Evolutionary conservation across 2,329 filamentous ascomycete species (phyloP).

Genomic region (Volutella citrinella): DNA sequence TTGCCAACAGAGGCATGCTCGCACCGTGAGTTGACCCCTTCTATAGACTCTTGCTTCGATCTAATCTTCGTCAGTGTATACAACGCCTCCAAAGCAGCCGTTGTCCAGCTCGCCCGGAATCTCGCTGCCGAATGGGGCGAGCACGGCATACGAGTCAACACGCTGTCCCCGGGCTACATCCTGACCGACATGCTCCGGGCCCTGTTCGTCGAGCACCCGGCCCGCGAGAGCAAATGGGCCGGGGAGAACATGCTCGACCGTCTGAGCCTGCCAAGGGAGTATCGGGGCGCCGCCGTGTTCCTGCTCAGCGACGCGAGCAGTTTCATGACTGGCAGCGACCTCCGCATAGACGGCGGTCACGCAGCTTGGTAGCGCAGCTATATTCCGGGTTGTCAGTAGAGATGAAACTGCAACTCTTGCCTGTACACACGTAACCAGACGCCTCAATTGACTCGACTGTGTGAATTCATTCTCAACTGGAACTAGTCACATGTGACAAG

Average conservation of each 20-base stretch:
- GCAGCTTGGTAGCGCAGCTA: constrained; percentile 47
- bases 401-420: neutral
- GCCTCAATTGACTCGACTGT: no score
- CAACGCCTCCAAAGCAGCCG: constrained; percentile 73
- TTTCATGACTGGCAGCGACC: constrained; percentile 73
- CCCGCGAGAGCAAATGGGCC: constrained; percentile 66
- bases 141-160: constrained; percentile 75
- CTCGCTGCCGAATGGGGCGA: constrained; percentile 71
- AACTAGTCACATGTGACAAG: constrained; percentile 33
- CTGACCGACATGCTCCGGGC: constrained; percentile 80
- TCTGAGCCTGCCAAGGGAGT: constrained; percentile 66
- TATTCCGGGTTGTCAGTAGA: neutral
- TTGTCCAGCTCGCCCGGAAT: constrained; percentile 68
- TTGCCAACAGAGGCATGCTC: constrained; percentile 61
- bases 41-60: neutral
- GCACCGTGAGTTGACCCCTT: constrained; percentile 49
- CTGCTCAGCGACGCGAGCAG: constrained; percentile 67
- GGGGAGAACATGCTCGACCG: constrained; percentile 81
- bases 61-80: constrained; percentile 51
- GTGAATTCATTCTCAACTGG: no score
- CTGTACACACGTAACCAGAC: no score
- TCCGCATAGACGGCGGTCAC: constrained; percentile 72
- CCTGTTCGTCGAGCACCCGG: constrained; percentile 73
- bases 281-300: constrained; percentile 70
- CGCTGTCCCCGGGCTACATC: constrained; percentile 77